Percentiles rank a stretch among this genome's conserved stretches.
phyloP scores from a whole-genome alignment of 140 eudicot genomes.

The Senecio squalidus region DNA sequence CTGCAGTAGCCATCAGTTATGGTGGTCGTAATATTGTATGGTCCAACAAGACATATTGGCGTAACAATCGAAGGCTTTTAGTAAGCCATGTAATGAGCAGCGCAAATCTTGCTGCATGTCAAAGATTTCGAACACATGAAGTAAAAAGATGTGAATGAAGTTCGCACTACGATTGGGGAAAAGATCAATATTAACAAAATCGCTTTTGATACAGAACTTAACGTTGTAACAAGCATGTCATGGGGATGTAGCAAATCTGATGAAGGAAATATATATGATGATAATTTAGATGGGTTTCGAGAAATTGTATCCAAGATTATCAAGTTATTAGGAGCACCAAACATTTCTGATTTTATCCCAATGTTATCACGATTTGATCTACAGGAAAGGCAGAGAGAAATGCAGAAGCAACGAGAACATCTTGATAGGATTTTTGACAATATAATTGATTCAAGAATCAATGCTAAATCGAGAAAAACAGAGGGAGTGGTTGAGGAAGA shows the following conservation, averaged over 20 bases:
- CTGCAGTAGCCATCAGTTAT: not conserved
- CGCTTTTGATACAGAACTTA: not conserved
- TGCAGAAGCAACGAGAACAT: not conserved
- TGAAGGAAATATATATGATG: not conserved
- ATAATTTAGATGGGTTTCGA: not conserved
- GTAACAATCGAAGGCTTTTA: not conserved
- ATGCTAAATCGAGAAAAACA: not conserved
- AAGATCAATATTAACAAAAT: not conserved
- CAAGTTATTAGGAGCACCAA: not conserved
- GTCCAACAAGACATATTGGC: not conserved
- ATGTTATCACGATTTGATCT: not conserved
- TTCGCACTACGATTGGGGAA: not conserved
- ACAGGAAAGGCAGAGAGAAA: not conserved
- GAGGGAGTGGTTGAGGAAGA: not conserved
- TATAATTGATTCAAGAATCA: not conserved
- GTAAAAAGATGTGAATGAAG: not conserved
- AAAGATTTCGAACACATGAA: not conserved
- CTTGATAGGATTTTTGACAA: not conserved
- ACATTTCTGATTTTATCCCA: not conserved
- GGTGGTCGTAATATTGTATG: not conserved
- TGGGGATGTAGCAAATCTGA: not conserved
- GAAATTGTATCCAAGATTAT: not conserved
- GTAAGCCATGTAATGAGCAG: not conserved
- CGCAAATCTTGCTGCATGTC: not conserved
- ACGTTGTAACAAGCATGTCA: not conserved